phyloP scores from a whole-genome alignment of 164 flowering plant genomes.

The Magnolia officinalis region DNA sequence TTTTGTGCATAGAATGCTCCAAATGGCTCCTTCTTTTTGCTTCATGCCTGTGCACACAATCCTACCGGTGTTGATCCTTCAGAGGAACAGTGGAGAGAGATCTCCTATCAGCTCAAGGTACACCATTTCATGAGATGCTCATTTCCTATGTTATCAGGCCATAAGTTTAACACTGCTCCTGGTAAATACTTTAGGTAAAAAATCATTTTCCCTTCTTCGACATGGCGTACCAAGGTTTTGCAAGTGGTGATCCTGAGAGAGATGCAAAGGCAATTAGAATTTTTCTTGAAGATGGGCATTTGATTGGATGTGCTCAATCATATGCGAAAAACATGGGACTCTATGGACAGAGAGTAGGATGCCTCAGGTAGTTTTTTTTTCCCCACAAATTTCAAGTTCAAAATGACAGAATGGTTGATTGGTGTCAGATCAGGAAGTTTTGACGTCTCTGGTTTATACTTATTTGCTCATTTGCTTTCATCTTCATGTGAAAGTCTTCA shows the following conservation, averaged over 20 bases:
- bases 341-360: constrained; percentile 96
- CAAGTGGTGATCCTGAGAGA: constrained; percentile 91
- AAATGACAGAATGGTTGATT: not conserved
- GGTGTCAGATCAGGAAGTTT: not conserved
- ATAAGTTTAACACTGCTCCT: not conserved
- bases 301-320: constrained; percentile 85
- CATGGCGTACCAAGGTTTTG: constrained; percentile 99
- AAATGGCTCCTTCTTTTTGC: constrained; percentile 85
- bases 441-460: not conserved
- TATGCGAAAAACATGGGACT: constrained; percentile 99
- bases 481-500: not conserved
- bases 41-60: constrained; percentile 99
- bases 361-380: constrained; percentile 47
- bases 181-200: constrained; percentile 50
- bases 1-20: constrained; percentile 77
- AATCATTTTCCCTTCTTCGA: constrained; percentile 93
- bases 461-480: not conserved
- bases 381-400: not conserved
- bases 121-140: not conserved
- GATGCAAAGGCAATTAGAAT: constrained; percentile 91
- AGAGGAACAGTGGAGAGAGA: constrained; percentile 92
- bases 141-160: not conserved
- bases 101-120: constrained; percentile 80
- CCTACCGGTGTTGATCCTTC: constrained; percentile 99
- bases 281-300: constrained; percentile 94